These are phyloP conservation scores for Aureobasidium sp. DNA, from an alignment of 2,329 filamentous ascomycete species.

Conservation along the genomic window DNA sequence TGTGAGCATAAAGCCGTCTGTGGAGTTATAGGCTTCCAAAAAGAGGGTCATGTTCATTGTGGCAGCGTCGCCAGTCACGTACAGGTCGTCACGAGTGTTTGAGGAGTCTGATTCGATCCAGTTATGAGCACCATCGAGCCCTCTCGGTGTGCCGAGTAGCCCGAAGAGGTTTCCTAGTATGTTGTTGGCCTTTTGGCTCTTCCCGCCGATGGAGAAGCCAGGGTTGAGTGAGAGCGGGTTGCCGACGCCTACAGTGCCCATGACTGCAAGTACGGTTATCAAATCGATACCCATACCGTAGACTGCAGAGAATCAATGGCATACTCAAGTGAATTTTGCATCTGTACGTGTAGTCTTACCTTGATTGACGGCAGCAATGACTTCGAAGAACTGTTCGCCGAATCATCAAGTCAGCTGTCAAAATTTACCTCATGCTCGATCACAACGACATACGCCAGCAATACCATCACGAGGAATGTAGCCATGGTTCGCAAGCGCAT, in stretches of 20 bases:
- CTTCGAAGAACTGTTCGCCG: neutral
- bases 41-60: constrained; percentile 49
- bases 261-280: constrained; percentile 25
- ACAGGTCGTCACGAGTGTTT: constrained; percentile 47
- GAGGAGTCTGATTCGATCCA: constrained; percentile 50
- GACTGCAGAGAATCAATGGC: constrained; percentile 16
- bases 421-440: neutral
- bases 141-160: constrained; percentile 24
- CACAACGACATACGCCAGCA: constrained; percentile 1
- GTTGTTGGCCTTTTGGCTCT: constrained; percentile 28
- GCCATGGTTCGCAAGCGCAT: constrained; percentile 24
- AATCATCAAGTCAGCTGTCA: neutral
- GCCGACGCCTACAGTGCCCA: constrained; percentile 28
- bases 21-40: constrained; percentile 37
- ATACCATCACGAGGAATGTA: constrained; percentile 21
- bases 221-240: constrained; percentile 37
- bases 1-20: constrained; percentile 22
- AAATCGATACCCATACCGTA: constrained; percentile 28
- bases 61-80: constrained; percentile 40
- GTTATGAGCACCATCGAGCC: constrained; percentile 47
- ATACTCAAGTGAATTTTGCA: too few species aligned
- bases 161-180: constrained; percentile 30
- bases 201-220: constrained; percentile 26
- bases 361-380: neutral
- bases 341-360: neutral